Evolutionary conservation across 306 rosid species (phyloP), one percentile per base, ranked within the genome.

Genomic region (Prosopis cineraria): DNA sequence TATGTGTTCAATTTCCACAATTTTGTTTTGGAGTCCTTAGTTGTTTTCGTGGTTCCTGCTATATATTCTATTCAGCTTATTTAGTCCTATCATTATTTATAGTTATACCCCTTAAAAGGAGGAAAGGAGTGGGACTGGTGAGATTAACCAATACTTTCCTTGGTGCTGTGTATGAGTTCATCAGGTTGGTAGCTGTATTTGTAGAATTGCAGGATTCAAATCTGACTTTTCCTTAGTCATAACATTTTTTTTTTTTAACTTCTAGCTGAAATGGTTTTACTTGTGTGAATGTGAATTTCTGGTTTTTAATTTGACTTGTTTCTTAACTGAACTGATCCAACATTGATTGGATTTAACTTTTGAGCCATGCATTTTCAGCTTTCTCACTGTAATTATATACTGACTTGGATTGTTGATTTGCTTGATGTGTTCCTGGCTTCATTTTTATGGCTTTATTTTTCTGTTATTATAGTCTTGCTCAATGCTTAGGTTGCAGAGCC

Each of bases 401-500:
- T 55, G 17, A 40, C 19, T 24, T 19, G 7, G 24, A 31, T 30
- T 30, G 58, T 75, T 52, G 39, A 47, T 34, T 40, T 77, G n/a
- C 43, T 40, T 25, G 68, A 25, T 53, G n/a, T 53, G 24, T 60
- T 69, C 17, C 39, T 78, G 45, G 27, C 41, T 73, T 52, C 58
- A 12, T 48, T 81, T 63, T 78, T 68, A 20, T 74, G 75, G 60
- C 40, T 36, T 10, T n/a, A 67, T 34, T 27, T 50, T 31, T 72
- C 13, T 20, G 50, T 41, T 40, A 56, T 68, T 80, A 22, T 68
- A 72, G 71, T 70, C 33, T 70, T 87, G 52, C 40, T 80, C 70
- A 45, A 74, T 74, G 80, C 58, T 59, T 83, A 93, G 98, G 94
- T 93, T 68, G 98, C 95, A 33, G 97, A 93, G 88, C 98, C 98